Base-by-base conservation (phyloP, 352 stramenopile genomes). In the Phytophthora macrochlamydospora region DNA sequence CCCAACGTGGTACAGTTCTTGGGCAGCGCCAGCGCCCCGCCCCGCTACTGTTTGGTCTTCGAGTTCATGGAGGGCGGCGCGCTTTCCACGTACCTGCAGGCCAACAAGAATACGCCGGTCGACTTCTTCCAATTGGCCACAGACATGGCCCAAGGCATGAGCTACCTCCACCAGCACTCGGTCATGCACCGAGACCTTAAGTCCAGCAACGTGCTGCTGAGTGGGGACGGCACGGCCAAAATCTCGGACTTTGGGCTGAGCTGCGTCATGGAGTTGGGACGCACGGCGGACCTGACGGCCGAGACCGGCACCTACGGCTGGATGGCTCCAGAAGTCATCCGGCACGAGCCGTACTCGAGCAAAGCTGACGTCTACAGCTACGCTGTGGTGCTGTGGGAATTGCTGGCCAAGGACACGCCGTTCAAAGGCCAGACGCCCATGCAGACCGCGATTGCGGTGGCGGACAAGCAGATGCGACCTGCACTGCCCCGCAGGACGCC, bases 171-270 rank as follows among this genome's bases (percentile, higher is more conserved):
- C 60, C 67, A 91, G 52, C 78, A 84, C 65, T 94, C 90, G 30
- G 83, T 97, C 14, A 83, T 98, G 65, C 93, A 98, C 68, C 85
- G 93, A 52, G 93, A 98, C 75, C 79, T 98, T 32, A 97, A 97
- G 74, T 93, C 91, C 37, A 93, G 93, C 50, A 98, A 98, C 72
- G 79, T 98, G 43, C 65, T 93, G 42, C 68, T 93, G 18, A 78
- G 87, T 56, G 74, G 57, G 0, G 62, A 85, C 8, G 79, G 76
- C 33, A 79, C 75, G 5, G 79, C 84, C 52, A 91, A 91, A 44
- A 89, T 92, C 54, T 86, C 81, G 2, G 84, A 91, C 67, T 92
- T 92, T 63, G 81, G 81, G 2, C 69, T 91, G 35, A 90, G 81
- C 56, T 89, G 79, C 45, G 73, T 88, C 8, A 59, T 90, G 30